Evolutionary conservation across 1,139 yeast species (phyloP).

Genomic region (Ashbya aceris): DNA sequence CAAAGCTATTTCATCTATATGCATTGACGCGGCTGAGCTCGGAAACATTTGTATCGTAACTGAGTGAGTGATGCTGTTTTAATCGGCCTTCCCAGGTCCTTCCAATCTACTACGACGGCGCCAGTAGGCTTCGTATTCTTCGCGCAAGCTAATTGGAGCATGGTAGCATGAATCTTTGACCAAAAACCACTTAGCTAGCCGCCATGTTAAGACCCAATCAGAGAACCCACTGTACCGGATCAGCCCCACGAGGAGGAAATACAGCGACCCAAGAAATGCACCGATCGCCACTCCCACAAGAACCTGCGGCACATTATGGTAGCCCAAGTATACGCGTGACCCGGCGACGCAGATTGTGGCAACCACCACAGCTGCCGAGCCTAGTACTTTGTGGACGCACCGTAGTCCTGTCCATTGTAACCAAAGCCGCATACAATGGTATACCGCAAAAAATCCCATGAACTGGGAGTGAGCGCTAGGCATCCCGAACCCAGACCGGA

Average conservation of each 20-base stretch:
- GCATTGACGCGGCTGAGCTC: no score
- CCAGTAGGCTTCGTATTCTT: constrained; percentile 28
- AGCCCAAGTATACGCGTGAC: constrained; percentile 69
- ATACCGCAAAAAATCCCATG: constrained; percentile 76
- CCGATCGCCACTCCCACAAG: constrained; percentile 66
- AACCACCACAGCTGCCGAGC: constrained; percentile 17
- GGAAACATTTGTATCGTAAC: no score
- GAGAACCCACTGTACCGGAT: constrained; percentile 51
- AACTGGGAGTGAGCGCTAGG: constrained; percentile 96
- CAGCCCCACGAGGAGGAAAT: constrained; percentile 45
- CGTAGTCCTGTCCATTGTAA: constrained; percentile 35
- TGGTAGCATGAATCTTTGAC: constrained; percentile 52
- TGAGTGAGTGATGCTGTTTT: no score
- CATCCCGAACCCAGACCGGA: constrained; percentile 74
- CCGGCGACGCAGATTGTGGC: constrained; percentile 47
- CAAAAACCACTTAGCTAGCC: constrained; percentile 36
- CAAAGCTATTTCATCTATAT: no score
- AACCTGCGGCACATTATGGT: constrained; percentile 71
- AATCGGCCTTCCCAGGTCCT: no score
- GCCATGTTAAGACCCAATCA: constrained; percentile 50
- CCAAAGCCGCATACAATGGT: constrained; percentile 44
- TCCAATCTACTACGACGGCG: no score
- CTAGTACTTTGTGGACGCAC: constrained; percentile 21
- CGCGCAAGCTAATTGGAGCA: constrained; percentile 29
- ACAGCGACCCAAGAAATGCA: constrained; percentile 43